A percentile compares a stretch with the other conserved stretches of the same genome.
Conservation (phyloP, 2,329 filamentous ascomycete genomes). For the Aulographum hederae region DNA sequence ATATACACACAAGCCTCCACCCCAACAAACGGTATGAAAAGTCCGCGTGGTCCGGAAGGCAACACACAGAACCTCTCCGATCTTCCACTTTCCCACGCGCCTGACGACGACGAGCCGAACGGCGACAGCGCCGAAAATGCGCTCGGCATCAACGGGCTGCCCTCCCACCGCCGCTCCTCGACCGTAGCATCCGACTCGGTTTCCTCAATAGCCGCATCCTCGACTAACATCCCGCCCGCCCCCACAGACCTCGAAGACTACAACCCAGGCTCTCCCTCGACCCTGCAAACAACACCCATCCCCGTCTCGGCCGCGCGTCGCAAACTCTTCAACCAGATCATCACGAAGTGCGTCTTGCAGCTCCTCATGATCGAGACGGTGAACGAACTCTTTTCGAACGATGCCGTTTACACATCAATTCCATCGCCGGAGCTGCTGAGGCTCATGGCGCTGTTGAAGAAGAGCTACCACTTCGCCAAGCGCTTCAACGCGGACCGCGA, state of each 20-base stretch:
- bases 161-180: slow-evolving; percentile 11
- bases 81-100: slow-evolving; percentile 14
- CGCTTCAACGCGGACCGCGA: slow-evolving; percentile 98
- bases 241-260: slow-evolving; percentile 62
- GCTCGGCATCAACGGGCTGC: slow-evolving; percentile 24
- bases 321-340: slow-evolving; percentile 97
- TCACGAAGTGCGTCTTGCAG: slow-evolving; percentile 93
- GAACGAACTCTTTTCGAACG: slow-evolving; percentile 94
- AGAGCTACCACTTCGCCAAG: slow-evolving; percentile 89
- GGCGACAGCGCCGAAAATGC: slow-evolving; percentile 23
- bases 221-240: slow-evolving; percentile 9
- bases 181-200: slow-evolving; percentile 14
- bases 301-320: slow-evolving; percentile 85
- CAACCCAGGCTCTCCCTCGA: slow-evolving; percentile 35
- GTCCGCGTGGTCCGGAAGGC: slow-evolving; percentile 8
- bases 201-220: slow-evolving; percentile 15
- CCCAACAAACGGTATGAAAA: slow-evolving; percentile 26
- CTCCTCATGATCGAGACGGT: slow-evolving; percentile 99
- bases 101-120: slow-evolving; percentile 5
- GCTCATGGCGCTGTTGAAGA: slow-evolving; percentile 87
- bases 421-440: slow-evolving; percentile 77
- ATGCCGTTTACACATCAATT: slow-evolving; percentile 83
- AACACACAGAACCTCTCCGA: slow-evolving; percentile 14
- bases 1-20: slow-evolving; percentile 28
- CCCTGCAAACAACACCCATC: slow-evolving; percentile 69